Evolutionary conservation across 1,284 basidiomycete genomes (phyloP), one percentile per base, ranked within the genome.

Genomic region (Rhodotorula glutinis): DNA sequence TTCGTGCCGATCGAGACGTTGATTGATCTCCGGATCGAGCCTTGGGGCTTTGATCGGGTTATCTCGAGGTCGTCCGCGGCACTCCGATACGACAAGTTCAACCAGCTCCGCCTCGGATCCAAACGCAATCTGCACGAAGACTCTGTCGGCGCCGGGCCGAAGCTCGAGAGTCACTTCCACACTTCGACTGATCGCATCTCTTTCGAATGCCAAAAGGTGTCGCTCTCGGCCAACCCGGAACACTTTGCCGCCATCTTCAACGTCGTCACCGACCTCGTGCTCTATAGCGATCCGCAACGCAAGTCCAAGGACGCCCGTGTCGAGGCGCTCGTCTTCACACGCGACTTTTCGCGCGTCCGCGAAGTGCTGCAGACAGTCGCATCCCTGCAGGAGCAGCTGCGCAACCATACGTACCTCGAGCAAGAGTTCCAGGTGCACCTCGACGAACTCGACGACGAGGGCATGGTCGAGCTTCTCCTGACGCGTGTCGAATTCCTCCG

Each of bases 21-120:
- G 61, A 85, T 94, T 66, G 92, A 95, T 78, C 83, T 88, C 57
- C 85, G 87, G 55, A 90, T 89, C 77, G 89, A 93, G 78, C 88
- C 87, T 66, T 83, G 83, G 61, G 86, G 87, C 62, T 94, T 94
- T 77, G 91, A 95, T 75, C 88, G 93, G 1, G 84, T 98, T 53
- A 88, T 97, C 3, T 89, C 91, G 13, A 90, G 92, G 77, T 92
- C 93, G 0, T 87, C 92, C 72, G 91, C 91, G 7, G 87, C 84
- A 2, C 84, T 96, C 72, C 87, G 88, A 62, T 91, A 94, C 77
- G 95, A 98, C 82, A 92, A 91, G 78, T 97, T 97, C 82, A 98
- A 98, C 78, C 86, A 89, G 55, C 83, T 95, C 17, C 87, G 92
- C 38, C 81, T 96, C 58, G 86, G 89, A 52, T 91, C 65, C 16